A percentile compares a stretch with the other conserved stretches of the same genome.
Evolutionary conservation across 139 green algal genomes (phyloP).

Genomic region (Axilococcus clingmanii): DNA sequence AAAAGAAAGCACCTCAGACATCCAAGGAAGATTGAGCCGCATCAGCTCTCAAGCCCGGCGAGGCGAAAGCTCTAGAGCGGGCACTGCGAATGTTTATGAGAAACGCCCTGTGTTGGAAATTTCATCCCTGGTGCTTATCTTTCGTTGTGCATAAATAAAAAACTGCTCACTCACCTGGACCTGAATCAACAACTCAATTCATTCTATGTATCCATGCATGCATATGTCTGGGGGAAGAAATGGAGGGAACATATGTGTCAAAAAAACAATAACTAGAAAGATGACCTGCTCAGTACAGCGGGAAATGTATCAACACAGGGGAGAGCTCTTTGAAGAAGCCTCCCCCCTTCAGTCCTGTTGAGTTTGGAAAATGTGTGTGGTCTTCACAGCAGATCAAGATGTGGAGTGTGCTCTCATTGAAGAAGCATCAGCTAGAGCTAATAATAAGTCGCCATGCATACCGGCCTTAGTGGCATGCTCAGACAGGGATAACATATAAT

Average conservation of each 20-base stretch:
- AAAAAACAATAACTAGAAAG: not conserved
- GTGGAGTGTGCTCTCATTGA: conserved; percentile 1
- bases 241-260: not conserved
- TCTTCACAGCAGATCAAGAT: conserved; percentile 36
- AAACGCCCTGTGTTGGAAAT: conserved; percentile 41
- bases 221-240: not conserved
- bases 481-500: conserved; percentile 69
- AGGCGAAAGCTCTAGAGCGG: conserved; percentile 63
- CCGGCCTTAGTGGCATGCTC: conserved; percentile 38
- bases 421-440: conserved; percentile 71
- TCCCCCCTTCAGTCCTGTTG: conserved; percentile 57
- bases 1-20: conserved; percentile 40
- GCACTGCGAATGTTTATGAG: conserved; percentile 68
- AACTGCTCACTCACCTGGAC: not conserved
- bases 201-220: too few species aligned
- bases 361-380: conserved; percentile 62
- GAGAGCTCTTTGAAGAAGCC: not conserved
- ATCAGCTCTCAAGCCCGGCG: conserved; percentile 58
- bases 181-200: too few species aligned
- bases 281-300: conserved; percentile 46
- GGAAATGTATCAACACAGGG: conserved; percentile 40
- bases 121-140: conserved; percentile 27
- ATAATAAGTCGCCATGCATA: conserved; percentile 41
- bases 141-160: not conserved
- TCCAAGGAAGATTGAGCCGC: conserved; percentile 61